Percentiles rank a stretch among this genome's conserved stretches.
Evolutionary conservation across 1,284 basidiomycete species (phyloP).

Genomic region (Rhodotorula sp.): DNA sequence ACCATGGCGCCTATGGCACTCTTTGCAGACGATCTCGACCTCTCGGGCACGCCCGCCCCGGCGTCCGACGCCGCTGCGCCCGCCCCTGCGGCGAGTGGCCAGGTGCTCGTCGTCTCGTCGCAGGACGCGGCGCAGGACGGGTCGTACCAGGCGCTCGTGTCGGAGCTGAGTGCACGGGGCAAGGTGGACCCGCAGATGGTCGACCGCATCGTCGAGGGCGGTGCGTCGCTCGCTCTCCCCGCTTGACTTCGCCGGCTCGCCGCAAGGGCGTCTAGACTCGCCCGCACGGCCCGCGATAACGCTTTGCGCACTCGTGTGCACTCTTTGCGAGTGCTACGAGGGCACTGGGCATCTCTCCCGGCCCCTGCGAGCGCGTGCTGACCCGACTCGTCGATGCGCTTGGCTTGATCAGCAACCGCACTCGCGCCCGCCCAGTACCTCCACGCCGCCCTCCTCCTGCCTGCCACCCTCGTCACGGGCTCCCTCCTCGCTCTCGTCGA

Average conservation of each 20-base stretch:
- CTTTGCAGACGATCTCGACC: slow-evolving; percentile 34
- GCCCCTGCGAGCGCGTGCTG: not conserved
- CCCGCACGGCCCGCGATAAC: not conserved
- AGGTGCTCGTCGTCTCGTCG: slow-evolving; percentile 29
- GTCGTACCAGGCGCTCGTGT: slow-evolving; percentile 39
- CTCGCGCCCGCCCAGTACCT: slow-evolving; percentile 26
- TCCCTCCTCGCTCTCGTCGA: slow-evolving; percentile 36
- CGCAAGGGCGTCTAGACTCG: not conserved
- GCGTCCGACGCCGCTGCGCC: not conserved
- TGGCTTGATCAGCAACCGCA: slow-evolving; percentile 19
- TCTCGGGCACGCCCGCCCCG: slow-evolving; percentile 11
- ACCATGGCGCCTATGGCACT: slow-evolving; percentile 21
- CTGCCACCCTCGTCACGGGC: slow-evolving; percentile 27
- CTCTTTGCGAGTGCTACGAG: not conserved
- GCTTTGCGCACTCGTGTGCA: not conserved
- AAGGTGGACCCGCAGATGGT: slow-evolving; percentile 42
- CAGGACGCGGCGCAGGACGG: slow-evolving; percentile 40
- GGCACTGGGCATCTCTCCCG: too few species aligned
- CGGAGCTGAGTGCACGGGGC: slow-evolving; percentile 20
- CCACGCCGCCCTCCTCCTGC: slow-evolving; percentile 36
- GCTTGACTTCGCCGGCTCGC: not conserved
- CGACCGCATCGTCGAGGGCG: slow-evolving; percentile 39
- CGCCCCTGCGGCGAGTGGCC: not conserved
- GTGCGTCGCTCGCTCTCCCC: slow-evolving; percentile 18
- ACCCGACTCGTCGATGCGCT: not conserved